phyloP scores from a whole-genome alignment of 2,329 filamentous ascomycete genomes.

The Didymella sp. region DNA sequence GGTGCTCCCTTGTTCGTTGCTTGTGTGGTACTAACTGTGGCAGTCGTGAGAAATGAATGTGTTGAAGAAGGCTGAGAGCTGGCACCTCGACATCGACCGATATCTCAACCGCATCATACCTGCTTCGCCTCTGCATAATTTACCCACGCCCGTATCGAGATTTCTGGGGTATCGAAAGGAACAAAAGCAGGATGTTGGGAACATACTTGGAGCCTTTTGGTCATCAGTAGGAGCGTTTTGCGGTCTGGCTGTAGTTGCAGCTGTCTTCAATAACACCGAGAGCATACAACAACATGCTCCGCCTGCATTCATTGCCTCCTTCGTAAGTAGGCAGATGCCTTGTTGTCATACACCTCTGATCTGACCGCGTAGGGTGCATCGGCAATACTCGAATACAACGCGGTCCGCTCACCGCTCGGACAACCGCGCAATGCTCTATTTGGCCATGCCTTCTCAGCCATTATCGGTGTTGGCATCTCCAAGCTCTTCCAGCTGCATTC shows the following conservation, averaged over 20 bases:
- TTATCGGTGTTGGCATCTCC: conserved; percentile 54
- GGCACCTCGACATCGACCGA: conserved; percentile 77
- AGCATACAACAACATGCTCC: conserved; percentile 50
- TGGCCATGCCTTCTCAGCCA: conserved; percentile 55
- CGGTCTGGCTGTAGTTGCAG: conserved; percentile 53
- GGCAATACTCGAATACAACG: conserved; percentile 58
- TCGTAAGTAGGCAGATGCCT: conserved; percentile 39
- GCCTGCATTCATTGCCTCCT: conserved; percentile 54
- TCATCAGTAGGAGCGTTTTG: conserved; percentile 54
- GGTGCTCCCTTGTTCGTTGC: not conserved
- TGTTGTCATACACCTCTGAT: not conserved
- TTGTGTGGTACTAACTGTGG: not conserved
- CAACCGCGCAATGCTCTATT: conserved; percentile 57
- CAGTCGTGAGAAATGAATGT: conserved; percentile 18
- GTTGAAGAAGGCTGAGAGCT: conserved; percentile 26
- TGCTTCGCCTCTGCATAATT: conserved; percentile 65
- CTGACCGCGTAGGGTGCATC: conserved; percentile 50
- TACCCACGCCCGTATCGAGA: conserved; percentile 71
- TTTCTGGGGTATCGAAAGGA: conserved; percentile 63
- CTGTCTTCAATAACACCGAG: conserved; percentile 51
- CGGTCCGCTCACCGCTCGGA: conserved; percentile 55
- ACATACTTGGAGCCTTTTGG: conserved; percentile 52
- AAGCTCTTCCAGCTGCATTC: conserved; percentile 54
- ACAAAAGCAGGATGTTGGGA: conserved; percentile 50
- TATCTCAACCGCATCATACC: conserved; percentile 75